A percentile compares a stretch with the other conserved stretches of the same genome.
These are phyloP conservation scores for Exophiala spinifera DNA, from an alignment of 2,329 filamentous ascomycete genomes.

Conservation along the genomic window DNA sequence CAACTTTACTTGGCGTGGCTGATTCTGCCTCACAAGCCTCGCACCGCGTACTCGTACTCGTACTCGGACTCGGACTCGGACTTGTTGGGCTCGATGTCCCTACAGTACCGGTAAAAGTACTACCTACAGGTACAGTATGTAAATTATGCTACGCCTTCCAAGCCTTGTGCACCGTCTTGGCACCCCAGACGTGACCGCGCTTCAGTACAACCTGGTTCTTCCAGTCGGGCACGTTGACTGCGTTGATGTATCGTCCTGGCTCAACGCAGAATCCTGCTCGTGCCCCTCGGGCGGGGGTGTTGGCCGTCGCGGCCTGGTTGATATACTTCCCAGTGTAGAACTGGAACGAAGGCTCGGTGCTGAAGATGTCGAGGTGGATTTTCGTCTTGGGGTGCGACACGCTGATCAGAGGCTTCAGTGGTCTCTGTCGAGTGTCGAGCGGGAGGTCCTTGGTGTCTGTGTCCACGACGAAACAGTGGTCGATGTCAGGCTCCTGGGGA, in stretches of 20 bases:
- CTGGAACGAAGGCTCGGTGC: conserved; percentile 94
- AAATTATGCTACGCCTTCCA: conserved; percentile 61
- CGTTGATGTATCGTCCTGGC: conserved; percentile 87
- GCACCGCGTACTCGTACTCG: too few relatives aligned
- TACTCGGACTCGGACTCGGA: too few relatives aligned
- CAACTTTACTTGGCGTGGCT: too few relatives aligned
- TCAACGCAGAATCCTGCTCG: conserved; percentile 87
- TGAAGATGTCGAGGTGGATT: conserved; percentile 80
- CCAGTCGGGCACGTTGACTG: conserved; percentile 78
- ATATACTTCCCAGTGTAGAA: conserved; percentile 92
- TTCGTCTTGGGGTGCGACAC: conserved; percentile 71
- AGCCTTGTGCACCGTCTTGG: conserved; percentile 75
- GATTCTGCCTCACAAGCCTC: too few relatives aligned
- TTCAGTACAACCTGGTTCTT: conserved; percentile 73
- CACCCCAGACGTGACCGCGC: conserved; percentile 80
- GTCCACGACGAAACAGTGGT: conserved; percentile 86
- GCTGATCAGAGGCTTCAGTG: conserved; percentile 65
- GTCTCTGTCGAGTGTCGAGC: conserved; percentile 62
- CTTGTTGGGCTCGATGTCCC: too few relatives aligned
- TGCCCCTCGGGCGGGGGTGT: conserved; percentile 60
- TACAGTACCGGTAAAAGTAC: too few relatives aligned
- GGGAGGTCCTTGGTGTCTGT: conserved; percentile 57
- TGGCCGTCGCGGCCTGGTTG: conserved; percentile 63
- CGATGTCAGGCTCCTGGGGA: conserved; percentile 69
- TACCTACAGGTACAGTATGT: too few relatives aligned